Evolutionary conservation across 2,329 filamentous ascomycete genomes (phyloP), one percentile per base, ranked within the genome.

Genomic region (Aureobasidium sp.): DNA sequence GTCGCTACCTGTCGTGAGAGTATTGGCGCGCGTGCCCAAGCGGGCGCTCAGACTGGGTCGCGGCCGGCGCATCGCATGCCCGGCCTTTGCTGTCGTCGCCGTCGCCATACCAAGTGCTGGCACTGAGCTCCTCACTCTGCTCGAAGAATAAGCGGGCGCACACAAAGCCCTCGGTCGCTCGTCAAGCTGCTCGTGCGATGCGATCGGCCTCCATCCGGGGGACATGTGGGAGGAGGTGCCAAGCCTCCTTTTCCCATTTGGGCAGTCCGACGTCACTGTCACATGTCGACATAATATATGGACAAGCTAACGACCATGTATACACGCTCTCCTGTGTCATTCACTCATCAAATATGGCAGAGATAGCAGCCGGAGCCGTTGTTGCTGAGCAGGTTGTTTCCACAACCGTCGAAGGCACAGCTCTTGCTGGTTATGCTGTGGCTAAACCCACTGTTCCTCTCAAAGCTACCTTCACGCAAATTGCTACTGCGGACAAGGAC

Each of bases 61-160:
- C 62, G 77, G 75, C 67, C 75, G 69, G 65, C 77, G 78, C 47
- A 78, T 70, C 39, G 76, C 73, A 68, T 78, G 77, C 44, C 70
- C 63, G n/a, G 72, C 67, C 32, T 72, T 70, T n/a, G 67, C 68
- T 55, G 71, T 67, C 10, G 69, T 66, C 29, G 71, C 69, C 39
- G 72, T 71, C 26, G 72, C 71, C 72, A 74, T 74, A 56, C n/a
- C 48, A 20, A 26, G 32, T 48, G 37, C 37, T 44, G 39, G 39
- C 48, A 24, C 20, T 39, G 13, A 8, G 7, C 43, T 44, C 27
- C 39, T 34, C 37, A 34, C 43, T 46, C 43, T 48, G 46, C 26
- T 48, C 46, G 26, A 48, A 24, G 37, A 44, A 47, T 27, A 34
- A 9, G 29, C 48, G 44, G 27, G 26, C 39, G 39, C 52, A 17